Conservation (phyloP, 345 rosid species). For the Lepidium aucheri region DNA sequence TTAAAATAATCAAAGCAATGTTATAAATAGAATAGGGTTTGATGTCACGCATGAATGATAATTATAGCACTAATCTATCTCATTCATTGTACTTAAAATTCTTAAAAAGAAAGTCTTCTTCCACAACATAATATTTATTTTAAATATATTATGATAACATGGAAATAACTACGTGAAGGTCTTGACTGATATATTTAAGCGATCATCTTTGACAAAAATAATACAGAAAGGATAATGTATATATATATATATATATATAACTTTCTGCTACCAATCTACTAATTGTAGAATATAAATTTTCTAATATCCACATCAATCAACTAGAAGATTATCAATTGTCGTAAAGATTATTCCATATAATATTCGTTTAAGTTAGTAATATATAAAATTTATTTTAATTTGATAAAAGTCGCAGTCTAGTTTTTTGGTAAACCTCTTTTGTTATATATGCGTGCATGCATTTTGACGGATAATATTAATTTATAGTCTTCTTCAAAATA, state of each 20-base stretch:
- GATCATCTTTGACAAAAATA: too few species aligned
- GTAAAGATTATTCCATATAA: neutral
- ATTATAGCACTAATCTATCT: neutral
- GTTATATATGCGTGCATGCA: neutral
- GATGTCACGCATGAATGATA: conserved; percentile 10
- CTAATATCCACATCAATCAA: neutral
- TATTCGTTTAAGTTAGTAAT: neutral
- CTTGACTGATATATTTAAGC: neutral
- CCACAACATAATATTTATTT: neutral
- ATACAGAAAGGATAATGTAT: neutral
- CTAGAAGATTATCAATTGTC: neutral
- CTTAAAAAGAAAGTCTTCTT: neutral
- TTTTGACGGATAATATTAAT: neutral
- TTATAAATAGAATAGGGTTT: neutral
- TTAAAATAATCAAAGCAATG: neutral
- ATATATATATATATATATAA: too few species aligned
- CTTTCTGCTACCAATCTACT: neutral
- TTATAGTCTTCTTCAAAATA: neutral
- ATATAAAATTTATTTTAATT: neutral
- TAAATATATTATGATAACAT: neutral
- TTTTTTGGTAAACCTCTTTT: neutral
- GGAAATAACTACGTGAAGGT: neutral
- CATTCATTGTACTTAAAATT: neutral
- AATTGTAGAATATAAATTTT: neutral
- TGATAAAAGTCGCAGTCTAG: too few species aligned